Conservation (phyloP, 169 alveolate species). For the Toxoplasma gondii region DNA sequence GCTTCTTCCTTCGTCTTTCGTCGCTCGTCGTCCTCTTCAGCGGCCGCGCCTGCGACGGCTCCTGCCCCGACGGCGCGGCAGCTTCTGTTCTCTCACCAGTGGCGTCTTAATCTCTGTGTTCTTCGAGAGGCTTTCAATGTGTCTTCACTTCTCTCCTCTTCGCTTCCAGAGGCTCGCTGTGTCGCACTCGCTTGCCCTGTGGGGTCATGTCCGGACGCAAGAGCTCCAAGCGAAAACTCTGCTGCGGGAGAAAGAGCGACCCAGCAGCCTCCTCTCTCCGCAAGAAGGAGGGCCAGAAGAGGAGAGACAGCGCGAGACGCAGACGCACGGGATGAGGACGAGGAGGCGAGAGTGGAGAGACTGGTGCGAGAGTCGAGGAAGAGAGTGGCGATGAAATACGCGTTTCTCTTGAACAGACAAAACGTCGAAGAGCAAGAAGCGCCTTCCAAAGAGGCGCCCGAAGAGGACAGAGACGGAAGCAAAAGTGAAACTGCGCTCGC, state of each 20-base stretch:
- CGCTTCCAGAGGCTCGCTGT: background rate
- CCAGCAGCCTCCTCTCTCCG: background rate
- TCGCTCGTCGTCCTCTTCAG: background rate
- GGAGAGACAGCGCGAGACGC: background rate
- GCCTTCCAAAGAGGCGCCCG: background rate
- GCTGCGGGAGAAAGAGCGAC: background rate
- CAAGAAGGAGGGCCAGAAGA: background rate
- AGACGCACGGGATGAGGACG: background rate
- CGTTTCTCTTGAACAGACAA: background rate
- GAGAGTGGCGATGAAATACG: background rate
- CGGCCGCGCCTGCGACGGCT: background rate
- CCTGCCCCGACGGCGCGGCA: background rate
- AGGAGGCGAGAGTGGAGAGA: background rate
- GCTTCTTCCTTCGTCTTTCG: background rate
- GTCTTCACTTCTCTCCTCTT: background rate
- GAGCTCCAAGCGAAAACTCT: too few relatives aligned
- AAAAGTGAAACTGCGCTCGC: too few relatives aligned
- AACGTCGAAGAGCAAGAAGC: background rate
- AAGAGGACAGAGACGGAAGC: background rate
- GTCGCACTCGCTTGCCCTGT: too few relatives aligned
- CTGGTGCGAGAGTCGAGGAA: background rate
- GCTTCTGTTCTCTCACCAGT: background rate
- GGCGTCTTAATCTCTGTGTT: background rate
- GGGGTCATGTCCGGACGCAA: too few relatives aligned
- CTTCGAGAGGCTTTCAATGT: background rate